Conservation (phyloP, 73 alveolate genomes). For the Stentor coeruleus region DNA sequence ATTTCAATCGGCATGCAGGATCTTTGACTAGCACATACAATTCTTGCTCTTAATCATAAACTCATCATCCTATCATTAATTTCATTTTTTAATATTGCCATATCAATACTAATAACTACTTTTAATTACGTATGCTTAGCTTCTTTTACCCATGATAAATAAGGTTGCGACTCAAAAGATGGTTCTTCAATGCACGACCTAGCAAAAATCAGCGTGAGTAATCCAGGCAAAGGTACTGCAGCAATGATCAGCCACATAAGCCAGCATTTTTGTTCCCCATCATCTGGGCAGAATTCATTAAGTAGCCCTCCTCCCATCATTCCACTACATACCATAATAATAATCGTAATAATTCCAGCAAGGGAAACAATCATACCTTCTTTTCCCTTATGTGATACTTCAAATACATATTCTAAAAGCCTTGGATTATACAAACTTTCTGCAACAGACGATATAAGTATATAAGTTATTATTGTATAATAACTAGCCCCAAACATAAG, state of each 20-base stretch:
- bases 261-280: conserved; percentile 6
- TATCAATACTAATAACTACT: too few relatives aligned
- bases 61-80: too few relatives aligned
- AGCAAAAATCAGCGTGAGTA: too few relatives aligned
- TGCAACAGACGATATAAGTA: not conserved
- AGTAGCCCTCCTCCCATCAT: not conserved
- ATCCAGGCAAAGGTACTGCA: too few relatives aligned
- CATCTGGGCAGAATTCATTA: not conserved
- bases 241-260: not conserved
- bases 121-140: too few relatives aligned
- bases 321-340: not conserved
- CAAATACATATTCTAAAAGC: not conserved
- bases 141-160: too few relatives aligned
- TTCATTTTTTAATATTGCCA: too few relatives aligned
- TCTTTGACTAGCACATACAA: too few relatives aligned
- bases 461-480: not conserved
- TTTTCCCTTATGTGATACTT: not conserved
- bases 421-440: not conserved
- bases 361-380: not conserved
- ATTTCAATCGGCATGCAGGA: too few relatives aligned
- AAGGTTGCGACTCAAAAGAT: too few relatives aligned
- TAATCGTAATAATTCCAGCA: not conserved
- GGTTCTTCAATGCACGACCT: too few relatives aligned
- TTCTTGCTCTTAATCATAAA: too few relatives aligned
- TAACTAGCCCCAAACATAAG: not conserved